Base-by-base conservation (phyloP, 2,329 filamentous ascomycete genomes). In the Talaromyces sp. region DNA sequence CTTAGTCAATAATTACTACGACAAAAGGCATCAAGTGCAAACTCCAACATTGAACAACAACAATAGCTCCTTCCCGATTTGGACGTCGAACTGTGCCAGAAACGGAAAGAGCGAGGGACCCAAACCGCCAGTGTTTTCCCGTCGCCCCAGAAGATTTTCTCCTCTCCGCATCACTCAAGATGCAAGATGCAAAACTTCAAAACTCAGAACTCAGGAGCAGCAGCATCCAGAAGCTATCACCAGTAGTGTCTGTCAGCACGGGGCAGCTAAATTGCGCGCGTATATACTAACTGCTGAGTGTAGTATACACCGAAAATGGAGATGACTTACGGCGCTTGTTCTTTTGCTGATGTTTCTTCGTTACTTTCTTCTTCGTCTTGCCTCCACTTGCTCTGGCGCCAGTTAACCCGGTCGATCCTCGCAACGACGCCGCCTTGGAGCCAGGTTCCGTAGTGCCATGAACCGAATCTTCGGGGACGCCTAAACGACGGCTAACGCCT, bases 271-370 rank as follows among this genome's bases (percentile, higher is more conserved):
- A 19, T 25, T 47, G 19, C 7, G 44, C 9, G 11, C 22, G 44
- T 47, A 47, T 25, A 47, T 47, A 47, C 44, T 22, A 19, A 47
- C n/a, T 47, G n/a, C 11, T 19, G 17, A 11, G 9, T 25, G n/a
- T 47, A 47, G 42, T 19, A 47, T 25, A 47, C n/a, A 56, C 33
- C 32, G 11, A 11, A 39, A 42, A 55, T 25, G 13, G 13, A 25
- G 22, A 55, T 5, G 17, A 57, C 60, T 62, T 44, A 62, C 60
- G 49, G 7, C 53, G 49, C 3, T 55, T 58, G n/a, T 7, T 7
- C 42, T 58, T 62, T 36, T 27, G 13, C 39, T 55, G 36, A 39
- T 39, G 51, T 28, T 8, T 25, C 19, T 47, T 47, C 19, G 22
- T 39, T 15, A 15, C 15, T 39, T 39, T 47, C 19, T 58, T 61